Conservation (phyloP, 139 green algal genomes). For the Chlamydomonas sp. region DNA sequence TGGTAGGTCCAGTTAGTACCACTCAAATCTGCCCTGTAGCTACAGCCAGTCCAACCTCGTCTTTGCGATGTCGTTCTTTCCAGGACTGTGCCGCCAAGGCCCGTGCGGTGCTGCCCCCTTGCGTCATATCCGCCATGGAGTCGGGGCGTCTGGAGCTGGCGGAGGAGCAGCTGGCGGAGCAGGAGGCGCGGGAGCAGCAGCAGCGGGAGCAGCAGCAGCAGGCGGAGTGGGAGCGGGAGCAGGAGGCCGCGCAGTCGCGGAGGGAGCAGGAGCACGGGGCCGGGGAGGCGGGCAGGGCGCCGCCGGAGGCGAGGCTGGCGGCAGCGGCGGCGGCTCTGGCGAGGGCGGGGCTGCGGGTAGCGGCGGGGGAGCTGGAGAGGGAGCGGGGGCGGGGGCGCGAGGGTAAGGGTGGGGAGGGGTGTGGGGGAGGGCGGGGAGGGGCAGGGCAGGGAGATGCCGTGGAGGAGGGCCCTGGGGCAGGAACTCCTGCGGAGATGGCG, state of each 20-base stretch:
- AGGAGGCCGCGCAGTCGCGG: not conserved
- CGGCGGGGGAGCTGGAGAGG: not conserved
- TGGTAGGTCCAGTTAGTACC: too few species aligned
- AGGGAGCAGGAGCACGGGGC: not conserved
- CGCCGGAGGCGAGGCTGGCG: not conserved
- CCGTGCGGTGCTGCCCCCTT: constrained; percentile 55
- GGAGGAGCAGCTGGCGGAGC: not conserved
- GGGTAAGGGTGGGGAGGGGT: not conserved
- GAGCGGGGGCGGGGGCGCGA: not conserved
- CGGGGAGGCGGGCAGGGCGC: not conserved
- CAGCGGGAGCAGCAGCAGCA: not conserved
- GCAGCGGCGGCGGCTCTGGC: not conserved
- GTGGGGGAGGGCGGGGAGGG: not conserved
- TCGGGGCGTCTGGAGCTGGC: constrained; percentile 4
- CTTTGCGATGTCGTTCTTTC: not conserved
- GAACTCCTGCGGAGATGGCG: too few species aligned
- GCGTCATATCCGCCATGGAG: constrained; percentile 31
- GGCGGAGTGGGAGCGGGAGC: not conserved
- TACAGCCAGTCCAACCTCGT: not conserved
- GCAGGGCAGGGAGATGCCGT: too few species aligned
- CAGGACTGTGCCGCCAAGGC: constrained; percentile 65
- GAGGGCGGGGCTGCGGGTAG: not conserved
- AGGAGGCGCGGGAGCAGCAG: not conserved
- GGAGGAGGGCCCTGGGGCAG: too few species aligned
- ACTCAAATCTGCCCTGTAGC: too few species aligned